Base-by-base conservation (phyloP, 176 grass and related monocot species). In the Alopecurus myosuroides region DNA sequence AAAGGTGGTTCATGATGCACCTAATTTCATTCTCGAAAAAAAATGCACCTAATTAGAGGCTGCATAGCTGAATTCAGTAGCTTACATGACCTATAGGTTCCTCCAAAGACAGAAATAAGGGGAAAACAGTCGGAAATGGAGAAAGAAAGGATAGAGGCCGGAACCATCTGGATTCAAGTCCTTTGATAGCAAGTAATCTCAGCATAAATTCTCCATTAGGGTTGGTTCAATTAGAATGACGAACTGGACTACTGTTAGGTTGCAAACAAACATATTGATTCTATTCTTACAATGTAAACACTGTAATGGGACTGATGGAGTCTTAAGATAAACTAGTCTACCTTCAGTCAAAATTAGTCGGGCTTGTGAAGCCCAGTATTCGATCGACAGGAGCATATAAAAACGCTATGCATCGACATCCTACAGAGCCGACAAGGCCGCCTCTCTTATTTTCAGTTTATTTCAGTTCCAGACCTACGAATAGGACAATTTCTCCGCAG, bases 361-460 rank as follows among this genome's bases (percentile, higher is more conserved):
- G 33, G 30, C 51, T 71, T 88, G 49, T 68, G 65, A 44, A 57
- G 10, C 69, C 78, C 46, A 69, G 82, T 80, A 61, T 71, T 72
- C 50, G 73, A 44, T 75, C 42, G 14, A 49, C 69, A 64, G 26
- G 19, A 82, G 41, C 55, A 86, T 73, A 60, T 35, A 57, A 37
- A 73, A 37, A 66, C 1, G 22, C 6, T 20, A 74, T 67, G 80
- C 55, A 41, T 70, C 26, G 29, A 49, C 15, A 7, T 76, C 55
- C 41, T 51, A 76, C 13, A 70, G 48, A 22, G 20, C 31, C n/a
- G 4, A 62, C 31, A 77, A 14, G 42, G 55, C 53, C 49, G 36
- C 50, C 52, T 53, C 69, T 76, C 20, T 87, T 84, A 74, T 87
- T 80, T 75, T 52, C 81, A 61, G 31, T 84, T 87, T 81, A 84